Base-by-base conservation (phyloP, 2,329 filamentous ascomycete species). In the Bertia moriformis region DNA sequence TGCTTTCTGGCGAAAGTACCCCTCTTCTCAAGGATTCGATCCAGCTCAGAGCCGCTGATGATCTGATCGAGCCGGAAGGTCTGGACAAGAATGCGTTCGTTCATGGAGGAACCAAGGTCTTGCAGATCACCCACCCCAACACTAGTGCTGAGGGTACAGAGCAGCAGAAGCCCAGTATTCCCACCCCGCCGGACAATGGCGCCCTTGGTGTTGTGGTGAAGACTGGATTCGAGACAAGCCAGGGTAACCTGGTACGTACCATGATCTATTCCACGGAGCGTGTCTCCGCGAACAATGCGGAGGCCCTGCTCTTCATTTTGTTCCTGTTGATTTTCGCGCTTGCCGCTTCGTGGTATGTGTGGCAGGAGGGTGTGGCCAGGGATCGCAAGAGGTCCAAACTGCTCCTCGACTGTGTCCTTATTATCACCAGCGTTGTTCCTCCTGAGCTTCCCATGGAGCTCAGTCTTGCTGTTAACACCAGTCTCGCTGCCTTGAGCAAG, bases 201-300 rank as follows among this genome's bases (percentile, higher is more conserved):
- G 91, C 88, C 24, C 74, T 96, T 67, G 91, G 88, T 44, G 74
- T 98, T 45, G 86, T 98, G 36, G 81, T 88, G 53, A 96, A 95
- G 72, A 98, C 91, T 40, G 91, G 91, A 12, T 98, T 98, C 52
- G 93, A 98, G 63, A 98, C 91, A 10, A 96, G 89, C 41, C 93
- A 98, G 62, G 91, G 91, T 45, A 95, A 87, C 59, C 73, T 98
- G 43, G 91, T 98, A 43, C 83, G 91, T 45, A 98, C 91, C 48
- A 98, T 98, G 91, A 98, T 98, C 53, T 98, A 94, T 66, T 95
- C 93, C 1, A 98, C 91, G 2, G 91, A 98, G 60, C 86, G 89
- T 47, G 89, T 98, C 18, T 96, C 89, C n/a, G 91, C 91, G 49
- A 95, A 95, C 64, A 96, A 98, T 53, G 79, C 80, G 35, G 91